Evolutionary conservation across 768 basidiomycete species (phyloP).

Genomic region (Boletus sp.): DNA sequence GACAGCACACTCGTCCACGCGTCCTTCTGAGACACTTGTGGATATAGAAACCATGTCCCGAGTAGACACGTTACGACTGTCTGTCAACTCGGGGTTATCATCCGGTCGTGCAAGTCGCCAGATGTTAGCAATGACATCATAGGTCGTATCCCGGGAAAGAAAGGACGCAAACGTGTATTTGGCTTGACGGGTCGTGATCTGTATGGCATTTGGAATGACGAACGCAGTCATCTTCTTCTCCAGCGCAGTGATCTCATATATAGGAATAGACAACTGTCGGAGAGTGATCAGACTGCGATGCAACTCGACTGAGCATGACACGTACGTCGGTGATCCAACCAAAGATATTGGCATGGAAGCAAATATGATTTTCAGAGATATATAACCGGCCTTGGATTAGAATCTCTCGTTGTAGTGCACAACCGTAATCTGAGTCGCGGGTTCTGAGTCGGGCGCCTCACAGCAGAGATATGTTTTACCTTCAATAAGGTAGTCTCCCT

Average conservation of each 20-base stretch:
- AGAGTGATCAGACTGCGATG: conserved; percentile 8
- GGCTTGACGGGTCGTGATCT: conserved; percentile 73
- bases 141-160: conserved; percentile 92
- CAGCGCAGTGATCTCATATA: conserved; percentile 78
- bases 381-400: conserved; percentile 94
- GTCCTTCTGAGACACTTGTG: conserved; percentile 18
- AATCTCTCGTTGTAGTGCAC: conserved; percentile 94
- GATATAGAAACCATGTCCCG: conserved; percentile 18
- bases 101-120: conserved; percentile 90
- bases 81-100: conserved; percentile 30
- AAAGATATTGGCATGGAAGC: conserved; percentile 98
- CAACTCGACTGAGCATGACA: conserved; percentile 6
- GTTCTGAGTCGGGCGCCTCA: conserved; percentile 1
- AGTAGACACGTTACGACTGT: conserved; percentile 14
- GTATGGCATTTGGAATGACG: conserved; percentile 95
- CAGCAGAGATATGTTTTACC: conserved; percentile 49
- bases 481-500: conserved; percentile 97
- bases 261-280: conserved; percentile 76
- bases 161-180: conserved; percentile 97
- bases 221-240: conserved; percentile 99
- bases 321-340: conserved; percentile 97
- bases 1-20: not conserved
- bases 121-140: conserved; percentile 93
- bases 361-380: conserved; percentile 98
- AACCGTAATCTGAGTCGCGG: conserved; percentile 79